Conservation (phyloP, 164 flowering plant species). For the Umbellularia californica region DNA sequence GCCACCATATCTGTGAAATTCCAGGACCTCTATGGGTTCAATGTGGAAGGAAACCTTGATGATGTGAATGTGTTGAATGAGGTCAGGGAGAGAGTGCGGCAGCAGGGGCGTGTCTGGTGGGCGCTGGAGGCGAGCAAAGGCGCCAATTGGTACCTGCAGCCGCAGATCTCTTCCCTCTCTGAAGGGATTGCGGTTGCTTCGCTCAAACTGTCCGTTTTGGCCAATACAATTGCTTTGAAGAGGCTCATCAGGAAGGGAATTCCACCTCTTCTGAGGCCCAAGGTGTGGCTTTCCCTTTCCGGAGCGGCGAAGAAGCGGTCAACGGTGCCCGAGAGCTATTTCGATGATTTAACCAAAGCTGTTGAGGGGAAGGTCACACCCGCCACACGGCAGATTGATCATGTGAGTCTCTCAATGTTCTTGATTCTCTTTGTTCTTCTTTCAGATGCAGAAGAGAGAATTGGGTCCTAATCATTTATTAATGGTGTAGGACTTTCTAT, state of each 20-base stretch:
- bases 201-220: slow-evolving; percentile 56
- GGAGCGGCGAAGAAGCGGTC: slow-evolving; percentile 96
- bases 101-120: slow-evolving; percentile 95
- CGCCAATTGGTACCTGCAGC: slow-evolving; percentile 90
- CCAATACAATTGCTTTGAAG: slow-evolving; percentile 78
- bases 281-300: slow-evolving; percentile 89
- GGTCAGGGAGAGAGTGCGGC: slow-evolving; percentile 93
- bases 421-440: too few relatives aligned
- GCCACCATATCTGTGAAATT: slow-evolving; percentile 77
- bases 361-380: slow-evolving; percentile 84
- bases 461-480: neutral
- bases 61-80: slow-evolving; percentile 95
- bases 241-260: slow-evolving; percentile 84
- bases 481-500: neutral
- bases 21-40: slow-evolving; percentile 91
- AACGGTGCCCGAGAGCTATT: slow-evolving; percentile 93
- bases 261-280: slow-evolving; percentile 84
- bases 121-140: slow-evolving; percentile 89
- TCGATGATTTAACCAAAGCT: slow-evolving; percentile 68
- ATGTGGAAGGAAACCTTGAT: slow-evolving; percentile 95
- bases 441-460: neutral
- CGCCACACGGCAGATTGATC: slow-evolving; percentile 92
- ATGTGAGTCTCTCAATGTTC: slow-evolving; percentile 47
- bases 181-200: slow-evolving; percentile 43
- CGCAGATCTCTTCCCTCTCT: slow-evolving; percentile 45